Evolutionary conservation across 257 asterid genomes (phyloP), one percentile per base, ranked within the genome.

Genomic region (Solanum chiquidenum): DNA sequence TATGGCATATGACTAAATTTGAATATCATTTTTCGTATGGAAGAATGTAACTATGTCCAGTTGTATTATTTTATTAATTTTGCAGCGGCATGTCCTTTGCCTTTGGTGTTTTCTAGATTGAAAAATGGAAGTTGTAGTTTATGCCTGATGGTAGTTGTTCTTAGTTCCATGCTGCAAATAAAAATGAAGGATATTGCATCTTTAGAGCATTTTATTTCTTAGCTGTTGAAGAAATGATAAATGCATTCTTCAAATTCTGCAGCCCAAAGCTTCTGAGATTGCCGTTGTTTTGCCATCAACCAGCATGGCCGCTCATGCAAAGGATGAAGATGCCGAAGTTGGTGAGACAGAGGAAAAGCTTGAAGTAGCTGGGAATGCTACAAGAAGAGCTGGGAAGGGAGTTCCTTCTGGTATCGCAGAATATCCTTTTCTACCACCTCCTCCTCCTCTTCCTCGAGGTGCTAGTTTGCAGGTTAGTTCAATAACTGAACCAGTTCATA

Each of bases 241-340:
- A 64, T 21, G 27, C 40, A 7, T 72, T 16, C 85, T 34, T 69
- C 86, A 58, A 82, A 83, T 33, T 71, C 88, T 86, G 93, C 95
- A 94, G 98, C 84, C 88, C 89, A 92, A 91, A 92, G 85, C 84
- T 38, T 90, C 92, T 80, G 98, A 94, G 73, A 86, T 75, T 6
- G 94, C 88, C 74, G 79, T 84, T 44, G 37, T 68, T 35, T 89
- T 94, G 89, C 99, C 98, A 27, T 85, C 98, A 85, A 95, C 98
- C 85, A 92, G 98, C 91, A 91, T 94, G 91, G 98, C 98, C 64
- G 98, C 98, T 86, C 94, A 95, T 91, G 98, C 95, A 34, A 49
- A 86, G 55, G 98, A 97, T 90, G 98, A 95, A 82, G 96, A 91
- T 27, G 92, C 89, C 74, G 98, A 95, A 89, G 91, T 89, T 87